Evolutionary conservation across 1,284 basidiomycete species (phyloP).

Genomic region (Ustilago trichophora): DNA sequence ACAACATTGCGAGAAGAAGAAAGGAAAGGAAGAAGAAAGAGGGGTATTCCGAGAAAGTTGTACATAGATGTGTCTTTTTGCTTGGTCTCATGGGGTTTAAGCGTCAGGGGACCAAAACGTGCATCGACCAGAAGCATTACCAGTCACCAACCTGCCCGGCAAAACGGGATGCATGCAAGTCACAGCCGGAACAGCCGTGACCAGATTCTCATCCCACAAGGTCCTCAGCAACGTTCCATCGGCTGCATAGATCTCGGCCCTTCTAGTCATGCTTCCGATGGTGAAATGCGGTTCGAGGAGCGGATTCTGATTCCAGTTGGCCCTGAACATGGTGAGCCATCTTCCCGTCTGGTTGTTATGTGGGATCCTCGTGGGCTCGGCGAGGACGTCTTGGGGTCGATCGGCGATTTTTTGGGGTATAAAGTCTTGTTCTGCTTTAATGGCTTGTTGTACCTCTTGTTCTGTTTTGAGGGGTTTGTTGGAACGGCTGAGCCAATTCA

Average conservation of each 20-base stretch:
- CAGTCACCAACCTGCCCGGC: conserved; percentile 51
- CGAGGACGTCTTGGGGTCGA: conserved; percentile 45
- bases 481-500: conserved; percentile 23
- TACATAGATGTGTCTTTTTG: too few species aligned
- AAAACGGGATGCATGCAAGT: conserved; percentile 57
- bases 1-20: background rate
- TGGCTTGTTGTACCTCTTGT: conserved; percentile 16
- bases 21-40: background rate
- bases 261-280: conserved; percentile 61
- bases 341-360: conserved; percentile 66
- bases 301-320: conserved; percentile 58
- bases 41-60: background rate
- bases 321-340: conserved; percentile 65
- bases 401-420: background rate
- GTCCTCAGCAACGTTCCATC: conserved; percentile 52
- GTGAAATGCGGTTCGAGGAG: conserved; percentile 56
- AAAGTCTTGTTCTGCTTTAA: conserved; percentile 15
- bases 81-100: too few species aligned
- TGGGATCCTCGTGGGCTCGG: conserved; percentile 33
- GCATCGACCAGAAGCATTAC: conserved; percentile 58
- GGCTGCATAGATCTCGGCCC: conserved; percentile 56
- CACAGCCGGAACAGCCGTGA: conserved; percentile 64
- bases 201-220: conserved; percentile 58
- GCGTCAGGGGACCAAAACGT: conserved; percentile 50
- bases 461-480: conserved; percentile 29